These are phyloP conservation scores for Phaffia australis DNA, from an alignment of 768 basidiomycete genomes.

Conservation along the genomic window DNA sequence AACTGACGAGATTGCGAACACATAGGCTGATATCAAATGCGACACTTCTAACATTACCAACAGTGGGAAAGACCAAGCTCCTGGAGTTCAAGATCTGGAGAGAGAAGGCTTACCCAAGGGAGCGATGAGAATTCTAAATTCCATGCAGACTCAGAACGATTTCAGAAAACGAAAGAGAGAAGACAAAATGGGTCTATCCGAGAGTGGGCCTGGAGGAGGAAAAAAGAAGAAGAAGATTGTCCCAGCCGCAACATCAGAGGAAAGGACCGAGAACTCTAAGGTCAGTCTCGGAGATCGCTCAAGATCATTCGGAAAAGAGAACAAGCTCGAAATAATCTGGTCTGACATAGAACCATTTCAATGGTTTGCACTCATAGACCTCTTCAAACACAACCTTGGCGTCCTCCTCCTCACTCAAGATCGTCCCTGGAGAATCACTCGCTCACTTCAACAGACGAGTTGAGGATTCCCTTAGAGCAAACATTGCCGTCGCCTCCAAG, in stretches of 20 bases:
- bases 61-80: constrained; percentile 10
- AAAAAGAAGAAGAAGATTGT: constrained; percentile 10
- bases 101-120: constrained; percentile 20
- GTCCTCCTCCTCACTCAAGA: constrained; percentile 14
- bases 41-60: background rate
- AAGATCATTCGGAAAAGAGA: background rate
- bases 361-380: background rate
- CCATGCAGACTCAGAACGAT: constrained; percentile 14
- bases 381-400: background rate
- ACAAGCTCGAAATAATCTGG: background rate
- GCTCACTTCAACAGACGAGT: constrained; percentile 25
- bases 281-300: background rate
- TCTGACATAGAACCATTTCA: background rate
- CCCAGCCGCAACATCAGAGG: background rate
- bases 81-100: constrained; percentile 6
- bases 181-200: background rate
- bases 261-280: background rate
- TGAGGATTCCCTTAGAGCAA: constrained; percentile 25
- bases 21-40: background rate
- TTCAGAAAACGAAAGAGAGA: constrained; percentile 23
- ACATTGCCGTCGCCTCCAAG: constrained; percentile 16
- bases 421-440: constrained; percentile 20
- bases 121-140: constrained; percentile 20
- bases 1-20: no score
- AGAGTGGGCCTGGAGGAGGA: background rate